Evolutionary conservation across 305 asterid genomes (phyloP).

Genomic region (Solanum hybrid): DNA sequence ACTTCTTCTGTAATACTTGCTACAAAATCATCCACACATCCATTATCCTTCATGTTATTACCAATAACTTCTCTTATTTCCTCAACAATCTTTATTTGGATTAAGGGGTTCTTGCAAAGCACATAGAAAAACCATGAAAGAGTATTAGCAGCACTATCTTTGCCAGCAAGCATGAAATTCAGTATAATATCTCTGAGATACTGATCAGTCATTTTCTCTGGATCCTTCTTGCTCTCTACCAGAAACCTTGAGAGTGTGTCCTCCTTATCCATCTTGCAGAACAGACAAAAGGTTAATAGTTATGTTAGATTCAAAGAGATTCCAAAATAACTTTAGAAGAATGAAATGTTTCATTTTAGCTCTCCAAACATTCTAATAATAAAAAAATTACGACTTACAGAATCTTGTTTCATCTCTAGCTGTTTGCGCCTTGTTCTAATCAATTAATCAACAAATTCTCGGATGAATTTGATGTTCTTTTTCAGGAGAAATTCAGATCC

Average conservation of each 20-base stretch:
- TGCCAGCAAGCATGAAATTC: conserved; percentile 65
- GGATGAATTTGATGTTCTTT: conserved; percentile 45
- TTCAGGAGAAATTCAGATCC: conserved; percentile 52
- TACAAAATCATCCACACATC: conserved; percentile 26
- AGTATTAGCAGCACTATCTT: conserved; percentile 63
- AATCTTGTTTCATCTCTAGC: conserved; percentile 23
- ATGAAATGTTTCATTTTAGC: background rate
- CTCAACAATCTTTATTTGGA: conserved; percentile 42
- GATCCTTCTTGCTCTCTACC: conserved; percentile 49
- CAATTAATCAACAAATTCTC: conserved; percentile 38
- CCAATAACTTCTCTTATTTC: conserved; percentile 26
- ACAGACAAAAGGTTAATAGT: conserved; percentile 1
- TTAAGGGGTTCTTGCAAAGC: conserved; percentile 47
- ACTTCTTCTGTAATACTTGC: conserved; percentile 42
- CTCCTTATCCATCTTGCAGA: conserved; percentile 42
- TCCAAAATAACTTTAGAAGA: background rate
- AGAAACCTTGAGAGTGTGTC: conserved; percentile 67
- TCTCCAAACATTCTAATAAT: background rate
- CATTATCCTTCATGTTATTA: conserved; percentile 3
- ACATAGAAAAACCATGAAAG: conserved; percentile 68
- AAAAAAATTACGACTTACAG: conserved; percentile 9
- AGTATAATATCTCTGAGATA: conserved; percentile 64
- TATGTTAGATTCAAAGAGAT: background rate
- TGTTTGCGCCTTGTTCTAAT: conserved; percentile 43
- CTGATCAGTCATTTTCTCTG: conserved; percentile 44